Base-by-base conservation (phyloP, 331 rosid species). In the Dryas integrifolia region DNA sequence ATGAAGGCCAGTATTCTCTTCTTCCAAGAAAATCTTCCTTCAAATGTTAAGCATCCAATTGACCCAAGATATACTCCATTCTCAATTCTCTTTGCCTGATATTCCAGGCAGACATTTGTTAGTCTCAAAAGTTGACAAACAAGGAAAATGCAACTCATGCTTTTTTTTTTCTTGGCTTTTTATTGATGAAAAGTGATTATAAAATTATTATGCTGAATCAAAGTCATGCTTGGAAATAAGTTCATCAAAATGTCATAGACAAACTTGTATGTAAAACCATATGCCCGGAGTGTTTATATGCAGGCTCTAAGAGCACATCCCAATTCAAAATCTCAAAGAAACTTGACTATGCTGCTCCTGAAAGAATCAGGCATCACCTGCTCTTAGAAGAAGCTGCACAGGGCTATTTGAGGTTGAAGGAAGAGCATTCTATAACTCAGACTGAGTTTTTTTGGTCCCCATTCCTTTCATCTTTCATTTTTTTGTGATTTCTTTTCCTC, bases 21-120 rank as follows among this genome's bases (percentile, higher is more conserved):
- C 69, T 88, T 91, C 96, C 96, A 91, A 3, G 96, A 84, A 72
- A 94, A 62, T 65, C 83, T 88, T 44, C 97, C 97, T 87, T 91
- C 98, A 81, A 94, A 94, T 58, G 97, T 89, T 76, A 94, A 87
- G 76, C 82, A 79, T 79, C 97, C 96, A 67, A 91, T 47, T 26
- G 98, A 86, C 76, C 98, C 96, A 66, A 94, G 85, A 82, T 84
- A 91, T 40, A 88, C 87, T 2, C 97, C 96, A 77, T 94, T 94
- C 82, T 91, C 97, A 14, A 89, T 94, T 87, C 97, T 88, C 82
- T 83, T 91, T 45, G 84, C 96, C 97, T 94, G 77, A 77, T 49
- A 80, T 79, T 76, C 77, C 76, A 80, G 39, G 2, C 11, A 73
- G 24, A 67, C 77, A 48, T 66, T 58, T 50, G 38, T 74, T 62